phyloP scores from a whole-genome alignment of 202 grass and related monocot species.

The Dendrocalamus latiflorus region DNA sequence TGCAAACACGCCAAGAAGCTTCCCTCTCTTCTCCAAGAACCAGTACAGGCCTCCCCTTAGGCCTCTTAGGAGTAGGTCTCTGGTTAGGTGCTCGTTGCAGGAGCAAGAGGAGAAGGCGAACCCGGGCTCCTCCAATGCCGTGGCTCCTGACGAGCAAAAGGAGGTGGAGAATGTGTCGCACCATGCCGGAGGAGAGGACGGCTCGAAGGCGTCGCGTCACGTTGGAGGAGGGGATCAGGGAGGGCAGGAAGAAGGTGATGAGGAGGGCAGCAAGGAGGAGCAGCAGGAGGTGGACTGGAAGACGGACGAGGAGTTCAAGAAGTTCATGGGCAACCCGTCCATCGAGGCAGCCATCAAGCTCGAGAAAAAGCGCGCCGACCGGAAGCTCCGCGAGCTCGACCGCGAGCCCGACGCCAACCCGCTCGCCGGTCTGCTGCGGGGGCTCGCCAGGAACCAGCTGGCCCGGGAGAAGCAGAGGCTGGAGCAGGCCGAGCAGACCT shows the following conservation, averaged over 20 bases:
- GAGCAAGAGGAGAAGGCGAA: conserved; percentile 33
- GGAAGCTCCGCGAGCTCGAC: conserved; percentile 77
- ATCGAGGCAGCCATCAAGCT: conserved; percentile 92
- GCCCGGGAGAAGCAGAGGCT: conserved; percentile 70
- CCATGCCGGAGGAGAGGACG: neutral
- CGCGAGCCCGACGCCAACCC: conserved; percentile 71
- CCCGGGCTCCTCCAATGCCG: conserved; percentile 14
- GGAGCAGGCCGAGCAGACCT: conserved; percentile 73
- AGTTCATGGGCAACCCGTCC: conserved; percentile 95
- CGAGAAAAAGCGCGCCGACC: conserved; percentile 86
- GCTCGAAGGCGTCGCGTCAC: neutral
- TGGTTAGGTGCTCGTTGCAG: conserved; percentile 37
- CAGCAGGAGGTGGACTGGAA: conserved; percentile 97
- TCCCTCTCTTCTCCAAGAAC: conserved; percentile 21
- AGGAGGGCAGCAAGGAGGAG: conserved; percentile 37
- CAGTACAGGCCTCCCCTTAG: neutral
- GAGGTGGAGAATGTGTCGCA: neutral
- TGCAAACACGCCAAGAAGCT: neutral
- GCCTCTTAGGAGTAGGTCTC: neutral
- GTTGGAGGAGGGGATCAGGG: neutral
- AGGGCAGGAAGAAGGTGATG: neutral
- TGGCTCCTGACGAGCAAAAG: conserved; percentile 30
- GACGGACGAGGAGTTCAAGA: conserved; percentile 96
- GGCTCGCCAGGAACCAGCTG: conserved; percentile 53
- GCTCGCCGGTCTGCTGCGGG: conserved; percentile 45